A percentile compares a stretch with the other conserved stretches of the same genome.
These are phyloP conservation scores for Coemansia sp. DNA, from an alignment of 192 early-diverging fungal genomes.

Conservation along the genomic window DNA sequence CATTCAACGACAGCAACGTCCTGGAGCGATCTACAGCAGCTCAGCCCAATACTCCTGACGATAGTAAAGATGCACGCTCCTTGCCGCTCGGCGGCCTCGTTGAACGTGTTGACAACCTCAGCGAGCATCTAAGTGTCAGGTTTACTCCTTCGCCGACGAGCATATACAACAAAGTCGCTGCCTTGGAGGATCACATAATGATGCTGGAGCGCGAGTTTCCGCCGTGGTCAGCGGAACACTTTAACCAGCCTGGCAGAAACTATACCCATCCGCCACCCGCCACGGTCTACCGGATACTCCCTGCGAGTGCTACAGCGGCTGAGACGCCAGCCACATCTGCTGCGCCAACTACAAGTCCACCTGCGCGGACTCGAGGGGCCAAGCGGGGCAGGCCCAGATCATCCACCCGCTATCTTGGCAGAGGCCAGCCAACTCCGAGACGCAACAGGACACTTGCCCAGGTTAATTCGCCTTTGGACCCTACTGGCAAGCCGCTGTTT, in stretches of 20 bases:
- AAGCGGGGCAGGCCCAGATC: constrained; percentile 11
- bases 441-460: constrained; percentile 19
- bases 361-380: constrained; percentile 5
- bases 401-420: neutral
- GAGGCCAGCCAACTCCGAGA: constrained; percentile 21
- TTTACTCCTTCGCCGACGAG: constrained; percentile 57
- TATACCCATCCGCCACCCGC: constrained; percentile 40
- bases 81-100: constrained; percentile 39
- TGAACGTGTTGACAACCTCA: constrained; percentile 69
- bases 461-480: constrained; percentile 35
- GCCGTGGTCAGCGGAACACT: constrained; percentile 77
- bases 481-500: constrained; percentile 44
- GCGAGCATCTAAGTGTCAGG: constrained; percentile 72
- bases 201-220: constrained; percentile 77
- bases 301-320: neutral
- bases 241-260: constrained; percentile 60
- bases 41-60: neutral
- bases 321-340: neutral
- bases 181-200: constrained; percentile 79
- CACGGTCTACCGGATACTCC: constrained; percentile 38
- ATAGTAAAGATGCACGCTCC: constrained; percentile 6
- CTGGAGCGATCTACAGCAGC: constrained; percentile 60
- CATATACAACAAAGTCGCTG: constrained; percentile 63
- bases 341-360: neutral
- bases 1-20: constrained; percentile 68